Percentiles rank a stretch among this genome's conserved stretches.
These are phyloP conservation scores for Diutina pseudorugosa DNA, from an alignment of 1,139 yeast genomes.

Conservation along the genomic window DNA sequence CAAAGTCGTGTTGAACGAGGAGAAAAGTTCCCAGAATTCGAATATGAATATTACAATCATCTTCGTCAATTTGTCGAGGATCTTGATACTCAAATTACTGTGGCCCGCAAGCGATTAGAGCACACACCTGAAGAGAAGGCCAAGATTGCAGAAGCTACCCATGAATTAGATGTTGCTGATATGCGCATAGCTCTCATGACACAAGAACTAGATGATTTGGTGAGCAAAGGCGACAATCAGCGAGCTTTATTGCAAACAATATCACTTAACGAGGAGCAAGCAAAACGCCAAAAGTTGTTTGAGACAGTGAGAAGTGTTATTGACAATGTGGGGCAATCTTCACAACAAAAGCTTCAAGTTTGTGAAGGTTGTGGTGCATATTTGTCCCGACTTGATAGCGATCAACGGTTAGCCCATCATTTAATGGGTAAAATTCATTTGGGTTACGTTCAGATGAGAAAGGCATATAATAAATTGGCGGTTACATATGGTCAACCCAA, in stretches of 20 bases:
- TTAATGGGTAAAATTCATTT: constrained; percentile 80
- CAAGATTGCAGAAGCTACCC: constrained; percentile 48
- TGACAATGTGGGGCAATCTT: constrained; percentile 73
- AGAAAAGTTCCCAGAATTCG: constrained; percentile 54
- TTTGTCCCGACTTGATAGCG: constrained; percentile 77
- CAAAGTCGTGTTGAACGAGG: constrained; percentile 44
- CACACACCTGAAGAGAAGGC: constrained; percentile 69
- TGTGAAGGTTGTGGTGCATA: constrained; percentile 91
- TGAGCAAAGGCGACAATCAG: constrained; percentile 36
- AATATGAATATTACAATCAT: constrained; percentile 50
- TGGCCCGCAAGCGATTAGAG: constrained; percentile 58
- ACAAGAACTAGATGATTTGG: constrained; percentile 55
- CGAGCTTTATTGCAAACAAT: constrained; percentile 39
- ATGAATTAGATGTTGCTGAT: constrained; percentile 57
- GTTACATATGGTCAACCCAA: neutral
- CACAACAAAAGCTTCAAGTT: constrained; percentile 84
- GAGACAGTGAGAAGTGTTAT: constrained; percentile 46
- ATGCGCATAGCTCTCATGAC: constrained; percentile 54
- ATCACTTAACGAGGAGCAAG: constrained; percentile 29
- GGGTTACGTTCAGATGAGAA: constrained; percentile 68
- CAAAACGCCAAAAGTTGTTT: constrained; percentile 36
- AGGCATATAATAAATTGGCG: constrained; percentile 35
- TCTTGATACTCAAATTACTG: constrained; percentile 52
- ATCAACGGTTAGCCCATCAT: constrained; percentile 83
- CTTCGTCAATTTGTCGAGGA: constrained; percentile 48